A percentile compares a stretch with the other conserved stretches of the same genome.
These are phyloP conservation scores for Populus deltoides DNA, from an alignment of 345 rosid species.

Conservation along the genomic window DNA sequence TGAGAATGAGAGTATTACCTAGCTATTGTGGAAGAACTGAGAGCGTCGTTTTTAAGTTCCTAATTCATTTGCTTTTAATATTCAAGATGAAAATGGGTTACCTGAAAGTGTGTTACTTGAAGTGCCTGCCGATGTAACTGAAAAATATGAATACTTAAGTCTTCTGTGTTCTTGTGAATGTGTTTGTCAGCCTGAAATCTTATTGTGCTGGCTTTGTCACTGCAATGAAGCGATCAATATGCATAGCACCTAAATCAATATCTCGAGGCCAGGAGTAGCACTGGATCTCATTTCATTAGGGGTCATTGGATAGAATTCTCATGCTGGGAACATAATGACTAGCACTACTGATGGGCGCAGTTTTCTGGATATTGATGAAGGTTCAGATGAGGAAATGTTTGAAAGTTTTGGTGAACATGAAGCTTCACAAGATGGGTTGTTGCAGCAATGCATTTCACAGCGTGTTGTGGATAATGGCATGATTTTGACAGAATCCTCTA, in stretches of 20 bases:
- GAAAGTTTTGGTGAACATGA: slow-evolving; percentile 25
- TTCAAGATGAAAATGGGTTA: background rate
- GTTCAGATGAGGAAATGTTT: slow-evolving; percentile 26
- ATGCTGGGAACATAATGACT: slow-evolving; percentile 18
- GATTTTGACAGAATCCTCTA: slow-evolving; percentile 21
- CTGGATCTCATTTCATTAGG: background rate
- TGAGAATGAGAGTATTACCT: background rate
- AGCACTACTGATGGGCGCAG: slow-evolving; percentile 10
- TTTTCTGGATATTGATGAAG: slow-evolving; percentile 24
- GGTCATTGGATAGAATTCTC: background rate
- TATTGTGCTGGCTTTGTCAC: background rate
- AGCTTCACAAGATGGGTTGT: slow-evolving; percentile 12
- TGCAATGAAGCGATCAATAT: background rate
- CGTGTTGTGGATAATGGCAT: slow-evolving; percentile 8
- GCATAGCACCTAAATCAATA: background rate
- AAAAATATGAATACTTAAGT: background rate
- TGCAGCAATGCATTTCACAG: slow-evolving; percentile 11
- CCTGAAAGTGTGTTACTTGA: background rate
- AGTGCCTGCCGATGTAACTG: background rate
- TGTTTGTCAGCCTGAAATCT: background rate
- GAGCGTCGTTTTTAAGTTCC: background rate
- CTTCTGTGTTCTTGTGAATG: background rate
- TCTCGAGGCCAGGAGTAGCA: background rate
- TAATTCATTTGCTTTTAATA: background rate
- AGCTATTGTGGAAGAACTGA: background rate